Evolutionary conservation across 2,329 filamentous ascomycete species (phyloP), one percentile per base, ranked within the genome.

Genomic region (Xylariomycetidae sp.): DNA sequence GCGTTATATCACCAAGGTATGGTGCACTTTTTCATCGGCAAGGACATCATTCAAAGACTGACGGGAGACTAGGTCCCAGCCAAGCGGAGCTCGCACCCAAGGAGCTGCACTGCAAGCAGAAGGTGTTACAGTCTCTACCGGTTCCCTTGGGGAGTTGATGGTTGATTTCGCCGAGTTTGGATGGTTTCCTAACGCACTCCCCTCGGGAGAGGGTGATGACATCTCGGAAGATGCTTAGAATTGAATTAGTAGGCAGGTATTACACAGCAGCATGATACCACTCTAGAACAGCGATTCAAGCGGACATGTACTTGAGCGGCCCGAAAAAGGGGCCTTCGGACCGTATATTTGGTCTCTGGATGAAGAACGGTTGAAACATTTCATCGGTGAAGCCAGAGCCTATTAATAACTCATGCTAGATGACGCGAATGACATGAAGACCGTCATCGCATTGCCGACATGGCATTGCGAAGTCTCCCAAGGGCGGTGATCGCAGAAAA

Each of bases 1-100:
- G 90, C 15, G 69, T 78, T 38, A 94, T 97, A 46, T 94, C 88
- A 27, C 85, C 85, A 6, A 77, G 89, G 87, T 90, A 30, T 4
- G 22, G 18, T 11, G 9, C 19, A 4, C 14, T n/a, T n/a, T n/a
- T n/a, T n/a, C n/a, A n/a, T n/a, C n/a, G n/a, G n/a, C n/a, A n/a
- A n/a, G n/a, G n/a, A n/a, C 16, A 19, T n/a, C 14, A 16, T 16
- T 15, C 12, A 18, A 8, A 27, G 8, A 14, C 15, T 17, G 4
- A 11, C 31, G 12, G 37, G 7, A 30, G 2, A 23, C 6, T 7
- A 74, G 71, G 36, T 73, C 70, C 16, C 67, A 68, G 27, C 69
- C 70, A 3, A 58, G 63, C 0, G 71, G 67, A 0, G 59, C 69
- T 0, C 62, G 54, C n/a, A 66, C 64, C 27, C 74, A 79, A 44